Percentiles rank a stretch among this genome's conserved stretches.
Conservation (phyloP, 1,284 basidiomycete species). For the Sporisorium iseilematis-ciliati region DNA sequence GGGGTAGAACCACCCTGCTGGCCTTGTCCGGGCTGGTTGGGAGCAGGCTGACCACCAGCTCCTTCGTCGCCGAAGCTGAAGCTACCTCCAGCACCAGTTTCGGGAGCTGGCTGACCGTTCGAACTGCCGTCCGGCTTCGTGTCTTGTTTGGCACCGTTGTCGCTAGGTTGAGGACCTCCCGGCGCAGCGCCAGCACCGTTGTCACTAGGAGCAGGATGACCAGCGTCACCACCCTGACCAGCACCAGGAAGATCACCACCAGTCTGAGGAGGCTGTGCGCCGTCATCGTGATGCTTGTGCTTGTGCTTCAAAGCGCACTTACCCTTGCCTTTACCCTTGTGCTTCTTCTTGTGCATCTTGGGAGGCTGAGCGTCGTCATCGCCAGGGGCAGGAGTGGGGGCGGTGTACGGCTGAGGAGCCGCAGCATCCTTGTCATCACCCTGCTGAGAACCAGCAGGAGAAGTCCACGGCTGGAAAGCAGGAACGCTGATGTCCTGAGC, state of each 20-base stretch:
- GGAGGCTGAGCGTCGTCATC: neutral
- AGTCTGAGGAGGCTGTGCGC: neutral
- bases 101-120: neutral
- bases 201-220: neutral
- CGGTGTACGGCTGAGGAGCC: neutral
- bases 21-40: neutral
- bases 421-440: neutral
- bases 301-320: constrained; percentile 21
- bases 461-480: neutral
- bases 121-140: constrained; percentile 1
- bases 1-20: neutral
- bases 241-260: neutral
- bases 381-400: neutral
- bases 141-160: neutral
- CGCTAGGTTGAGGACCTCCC: neutral
- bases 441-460: neutral
- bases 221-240: neutral
- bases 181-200: neutral
- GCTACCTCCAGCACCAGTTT: neutral
- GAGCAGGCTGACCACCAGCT: neutral
- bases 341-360: constrained; percentile 33
- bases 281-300: neutral
- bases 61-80: constrained; percentile 1
- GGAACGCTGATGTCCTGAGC: neutral
- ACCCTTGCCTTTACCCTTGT: constrained; percentile 24